Conservation (phyloP, 768 basidiomycete genomes). For the Pleurotus eryngii region DNA sequence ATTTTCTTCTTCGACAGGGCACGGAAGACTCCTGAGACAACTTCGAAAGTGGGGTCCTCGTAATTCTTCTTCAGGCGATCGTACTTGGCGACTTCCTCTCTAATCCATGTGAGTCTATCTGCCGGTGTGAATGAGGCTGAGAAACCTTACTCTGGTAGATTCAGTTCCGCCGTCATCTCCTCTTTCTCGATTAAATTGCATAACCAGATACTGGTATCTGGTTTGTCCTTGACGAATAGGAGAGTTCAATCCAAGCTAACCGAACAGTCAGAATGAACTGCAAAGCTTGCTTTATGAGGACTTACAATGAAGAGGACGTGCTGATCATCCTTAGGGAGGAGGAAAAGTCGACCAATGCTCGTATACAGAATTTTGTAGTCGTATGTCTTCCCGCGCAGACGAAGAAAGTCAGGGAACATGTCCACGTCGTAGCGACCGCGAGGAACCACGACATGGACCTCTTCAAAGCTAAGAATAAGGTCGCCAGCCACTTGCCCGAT, state of each 20-base stretch:
- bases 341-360: constrained; percentile 84
- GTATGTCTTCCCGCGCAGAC: constrained; percentile 97
- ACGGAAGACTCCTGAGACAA: constrained; percentile 91
- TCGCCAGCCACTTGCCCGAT: constrained; percentile 91
- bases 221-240: constrained; percentile 99
- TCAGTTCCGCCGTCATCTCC: constrained; percentile 93
- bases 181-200: constrained; percentile 97
- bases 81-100: constrained; percentile 74
- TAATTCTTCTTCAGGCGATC: constrained; percentile 91
- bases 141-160: constrained; percentile 78
- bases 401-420: constrained; percentile 93
- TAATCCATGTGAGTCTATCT: constrained; percentile 21
- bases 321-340: constrained; percentile 94
- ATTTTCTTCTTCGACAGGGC: constrained; percentile 90
- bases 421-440: constrained; percentile 97
- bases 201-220: constrained; percentile 94
- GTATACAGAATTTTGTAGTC: constrained; percentile 96
- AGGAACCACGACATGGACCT: constrained; percentile 91
- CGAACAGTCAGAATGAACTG: constrained; percentile 5
- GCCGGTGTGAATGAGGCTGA: neutral
- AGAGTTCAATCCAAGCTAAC: constrained; percentile 81
- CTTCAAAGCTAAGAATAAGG: constrained; percentile 90
- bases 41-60: constrained; percentile 93
- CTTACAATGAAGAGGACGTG: constrained; percentile 93
- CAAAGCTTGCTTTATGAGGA: constrained; percentile 9